Base-by-base conservation (phyloP, 2,329 filamentous ascomycete species). In the Diplodia seriata region DNA sequence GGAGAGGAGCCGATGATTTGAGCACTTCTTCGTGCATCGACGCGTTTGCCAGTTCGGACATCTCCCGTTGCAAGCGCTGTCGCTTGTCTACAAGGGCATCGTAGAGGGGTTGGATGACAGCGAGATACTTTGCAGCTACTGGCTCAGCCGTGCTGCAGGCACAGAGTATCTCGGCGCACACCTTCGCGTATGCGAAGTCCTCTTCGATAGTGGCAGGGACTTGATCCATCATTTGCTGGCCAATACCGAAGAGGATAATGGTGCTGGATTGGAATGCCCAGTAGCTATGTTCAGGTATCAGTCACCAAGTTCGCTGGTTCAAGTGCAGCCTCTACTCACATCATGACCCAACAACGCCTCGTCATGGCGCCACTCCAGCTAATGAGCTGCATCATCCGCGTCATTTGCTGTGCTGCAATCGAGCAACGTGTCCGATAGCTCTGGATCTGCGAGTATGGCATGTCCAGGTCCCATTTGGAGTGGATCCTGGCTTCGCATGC, bases 331-430 rank as follows among this genome's bases (percentile, higher is more conserved):
- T 63, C 31, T 12, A 72, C 74, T 72, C 59, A 76, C 76, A 79
- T 79, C 53, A 78, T 74, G 26, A 80, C 50, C 78, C 78, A 80
- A 64, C 78, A 80, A 9, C 77, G 73, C 69, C 69, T 76, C 2
- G 76, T 76, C 68, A 79, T 68, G 8, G 75, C 76, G 43, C 76
- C 76, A 33, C 76, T 76, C 38, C 77, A 77, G 3, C 73, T 70
- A 9, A 80, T 76, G 2, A 79, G 69, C 2, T 73, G 67, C 40
- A 79, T 63, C 29, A 80, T 76, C 11, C 76, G 77, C 12, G 75
- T 74, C 29, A 77, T 76, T 51, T 78, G 76, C 57, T 78, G 77
- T 0, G 73, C 77, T 5, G 78, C 78, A 9, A 77, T 62, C 0
- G 74, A 72, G 66, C 77, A 79, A 59, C 78, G 74, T 36, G 74